Base-by-base conservation (phyloP, 495 filamentous ascomycete genomes). In the Aspergillus leporis region DNA sequence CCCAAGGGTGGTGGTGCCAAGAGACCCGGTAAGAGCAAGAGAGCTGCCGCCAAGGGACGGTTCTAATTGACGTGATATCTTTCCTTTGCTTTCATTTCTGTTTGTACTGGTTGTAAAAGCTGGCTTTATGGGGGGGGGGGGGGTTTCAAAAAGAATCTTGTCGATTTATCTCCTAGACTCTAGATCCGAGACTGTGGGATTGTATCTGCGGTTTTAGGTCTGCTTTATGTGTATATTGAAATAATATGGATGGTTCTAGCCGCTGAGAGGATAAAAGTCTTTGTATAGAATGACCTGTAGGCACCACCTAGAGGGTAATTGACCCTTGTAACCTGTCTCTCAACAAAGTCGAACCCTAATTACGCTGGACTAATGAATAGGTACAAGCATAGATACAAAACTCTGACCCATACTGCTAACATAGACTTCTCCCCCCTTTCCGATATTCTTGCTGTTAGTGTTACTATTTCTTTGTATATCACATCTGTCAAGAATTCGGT, bases 21-120 rank as follows among this genome's bases (percentile, higher is more conserved):
- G 71, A 79, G 87, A 53, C 79, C 80, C 19, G 88, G 88, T 13
- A 91, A 90, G 79, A 86, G 80, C 64, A 82, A 83, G 76, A 79
- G 87, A 59, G 78, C 78, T 38, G 72, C 66, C 5, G 70, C 71
- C 18, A 70, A 71, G 66, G 73, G 71, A 21, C 71, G 72, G 31
- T 25, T 40, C 23, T 68, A 30, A 61, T 51, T 56, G 38, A 49
- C 46, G 43, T 32, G 54, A 38, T 70, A 14, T 43, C 22, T 45
- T 54, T 53, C 45, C n/a, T 56, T 60, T n/a, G 48, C 32, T 58
- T 36, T 25, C 14, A 41, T 46, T 53, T 47, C 59, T 60, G 40
- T 46, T 61, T 61, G 53, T 30, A 54, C 46, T 56, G 63, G 58
- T 59, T 59, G 56, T 43, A 54, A 60, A 62, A 54, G 54, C 47